These are phyloP conservation scores for Colletotrichum lini DNA, from an alignment of 2,329 filamentous ascomycete species.

Conservation along the genomic window DNA sequence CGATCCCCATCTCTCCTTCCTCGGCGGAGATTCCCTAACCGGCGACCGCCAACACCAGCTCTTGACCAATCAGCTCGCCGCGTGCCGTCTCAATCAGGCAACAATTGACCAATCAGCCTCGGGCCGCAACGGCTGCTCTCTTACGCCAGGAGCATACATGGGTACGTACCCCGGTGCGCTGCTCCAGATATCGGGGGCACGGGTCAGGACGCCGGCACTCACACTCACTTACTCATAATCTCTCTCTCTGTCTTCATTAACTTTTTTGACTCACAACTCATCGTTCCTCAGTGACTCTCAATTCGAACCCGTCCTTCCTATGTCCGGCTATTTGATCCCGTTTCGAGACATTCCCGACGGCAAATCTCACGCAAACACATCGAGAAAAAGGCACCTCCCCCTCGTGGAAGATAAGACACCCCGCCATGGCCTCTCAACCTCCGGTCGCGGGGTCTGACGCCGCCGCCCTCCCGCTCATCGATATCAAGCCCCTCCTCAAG, in stretches of 20 bases:
- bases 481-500: slow-evolving; percentile 81
- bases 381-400: background rate
- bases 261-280: slow-evolving; percentile 35
- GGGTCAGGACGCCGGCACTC: background rate
- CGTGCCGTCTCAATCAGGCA: slow-evolving; percentile 32
- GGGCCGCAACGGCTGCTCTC: slow-evolving; percentile 17
- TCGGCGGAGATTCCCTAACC: slow-evolving; percentile 41
- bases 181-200: slow-evolving; percentile 19
- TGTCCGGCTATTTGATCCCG: background rate
- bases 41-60: slow-evolving; percentile 7
- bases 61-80: slow-evolving; percentile 22
- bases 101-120: slow-evolving; percentile 38
- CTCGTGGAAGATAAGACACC: background rate
- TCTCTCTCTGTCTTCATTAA: background rate
- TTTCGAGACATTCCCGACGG: background rate
- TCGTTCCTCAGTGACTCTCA: slow-evolving; percentile 13
- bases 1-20: background rate
- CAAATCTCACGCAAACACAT: background rate
- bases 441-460: slow-evolving; percentile 47
- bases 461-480: slow-evolving; percentile 55
- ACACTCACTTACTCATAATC: slow-evolving; percentile 1
- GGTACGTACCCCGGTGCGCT: background rate
- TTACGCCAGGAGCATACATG: no score
- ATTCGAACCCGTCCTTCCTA: background rate
- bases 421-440: slow-evolving; percentile 51